Percentiles rank a stretch among this genome's conserved stretches.
These are phyloP conservation scores for Cladosporium sp. DNA, from an alignment of 2,329 filamentous ascomycete genomes.

Conservation along the genomic window DNA sequence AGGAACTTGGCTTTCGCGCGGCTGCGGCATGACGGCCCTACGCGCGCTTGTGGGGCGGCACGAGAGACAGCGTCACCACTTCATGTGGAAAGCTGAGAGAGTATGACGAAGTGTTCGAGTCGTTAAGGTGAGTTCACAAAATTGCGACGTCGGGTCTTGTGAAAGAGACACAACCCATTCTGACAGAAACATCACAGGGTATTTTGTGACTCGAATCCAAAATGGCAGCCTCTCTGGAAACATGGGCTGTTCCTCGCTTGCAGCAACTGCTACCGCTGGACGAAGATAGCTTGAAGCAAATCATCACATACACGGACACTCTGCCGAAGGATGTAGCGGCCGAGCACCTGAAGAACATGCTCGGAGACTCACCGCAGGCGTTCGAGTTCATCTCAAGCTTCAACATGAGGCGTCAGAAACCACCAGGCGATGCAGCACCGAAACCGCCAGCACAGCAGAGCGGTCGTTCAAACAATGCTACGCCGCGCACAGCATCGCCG, in stretches of 20 bases:
- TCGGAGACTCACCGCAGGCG: slow-evolving; percentile 77
- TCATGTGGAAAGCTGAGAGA: neutral
- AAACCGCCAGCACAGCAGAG: neutral
- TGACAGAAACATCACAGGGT: too few relatives aligned
- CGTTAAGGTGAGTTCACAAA: neutral
- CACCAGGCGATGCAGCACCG: slow-evolving; percentile 21
- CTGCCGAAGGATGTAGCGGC: slow-evolving; percentile 74
- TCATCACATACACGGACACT: slow-evolving; percentile 75
- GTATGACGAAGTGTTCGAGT: slow-evolving; percentile 6
- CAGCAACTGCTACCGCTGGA: slow-evolving; percentile 79
- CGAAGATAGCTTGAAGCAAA: slow-evolving; percentile 75
- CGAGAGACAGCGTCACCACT: neutral
- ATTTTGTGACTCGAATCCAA: neutral
- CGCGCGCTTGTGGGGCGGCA: neutral
- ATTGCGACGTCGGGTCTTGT: too few relatives aligned
- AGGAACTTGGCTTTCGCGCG: neutral
- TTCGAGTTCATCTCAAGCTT: slow-evolving; percentile 69
- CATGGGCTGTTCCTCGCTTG: slow-evolving; percentile 66
- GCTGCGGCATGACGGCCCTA: neutral
- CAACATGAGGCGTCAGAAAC: slow-evolving; percentile 59
- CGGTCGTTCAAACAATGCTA: slow-evolving; percentile 5
- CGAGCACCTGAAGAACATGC: slow-evolving; percentile 79
- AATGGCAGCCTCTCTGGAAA: slow-evolving; percentile 26
- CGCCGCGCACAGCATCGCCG: slow-evolving; percentile 19
- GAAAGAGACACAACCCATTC: neutral